Conservation (phyloP, 108 stramenopile species). For the Nitzschia putrida region DNA sequence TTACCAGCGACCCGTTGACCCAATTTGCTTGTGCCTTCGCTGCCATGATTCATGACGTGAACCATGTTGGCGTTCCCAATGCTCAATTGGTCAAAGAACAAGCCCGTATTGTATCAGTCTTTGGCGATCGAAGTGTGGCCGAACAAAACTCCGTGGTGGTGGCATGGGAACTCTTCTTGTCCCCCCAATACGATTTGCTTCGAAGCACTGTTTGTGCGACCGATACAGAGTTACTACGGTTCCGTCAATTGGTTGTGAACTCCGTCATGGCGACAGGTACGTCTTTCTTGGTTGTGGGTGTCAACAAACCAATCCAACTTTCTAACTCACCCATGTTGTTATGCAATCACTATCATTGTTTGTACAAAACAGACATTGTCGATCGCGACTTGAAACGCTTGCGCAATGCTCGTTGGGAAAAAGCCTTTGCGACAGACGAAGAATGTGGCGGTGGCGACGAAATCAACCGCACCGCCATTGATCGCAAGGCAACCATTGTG, state of each 20-base stretch:
- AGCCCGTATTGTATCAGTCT: conserved; percentile 27
- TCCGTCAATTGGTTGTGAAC: conserved; percentile 37
- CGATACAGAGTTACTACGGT: conserved; percentile 16
- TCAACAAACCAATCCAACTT: too few relatives aligned
- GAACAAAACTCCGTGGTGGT: conserved; percentile 33
- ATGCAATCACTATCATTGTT: too few relatives aligned
- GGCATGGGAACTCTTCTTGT: conserved; percentile 32
- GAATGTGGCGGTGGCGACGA: not conserved
- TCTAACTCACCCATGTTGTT: too few relatives aligned
- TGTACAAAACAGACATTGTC: not conserved
- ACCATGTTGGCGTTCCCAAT: conserved; percentile 58
- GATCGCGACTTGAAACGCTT: not conserved
- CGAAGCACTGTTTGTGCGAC: conserved; percentile 11
- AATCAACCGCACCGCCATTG: not conserved
- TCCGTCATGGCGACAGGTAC: conserved; percentile 41
- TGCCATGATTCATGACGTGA: conserved; percentile 55
- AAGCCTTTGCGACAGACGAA: not conserved
- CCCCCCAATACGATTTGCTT: conserved; percentile 16
- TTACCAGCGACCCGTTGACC: conserved; percentile 39
- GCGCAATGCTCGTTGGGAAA: conserved; percentile 12
- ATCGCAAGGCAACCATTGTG: conserved; percentile 16
- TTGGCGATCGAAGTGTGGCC: conserved; percentile 27
- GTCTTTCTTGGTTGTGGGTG: too few relatives aligned
- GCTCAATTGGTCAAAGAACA: conserved; percentile 44
- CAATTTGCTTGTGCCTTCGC: conserved; percentile 51